Evolutionary conservation across 176 grass and related monocot species (phyloP), one percentile per base, ranked within the genome.

Genomic region (Triticum monococcum): DNA sequence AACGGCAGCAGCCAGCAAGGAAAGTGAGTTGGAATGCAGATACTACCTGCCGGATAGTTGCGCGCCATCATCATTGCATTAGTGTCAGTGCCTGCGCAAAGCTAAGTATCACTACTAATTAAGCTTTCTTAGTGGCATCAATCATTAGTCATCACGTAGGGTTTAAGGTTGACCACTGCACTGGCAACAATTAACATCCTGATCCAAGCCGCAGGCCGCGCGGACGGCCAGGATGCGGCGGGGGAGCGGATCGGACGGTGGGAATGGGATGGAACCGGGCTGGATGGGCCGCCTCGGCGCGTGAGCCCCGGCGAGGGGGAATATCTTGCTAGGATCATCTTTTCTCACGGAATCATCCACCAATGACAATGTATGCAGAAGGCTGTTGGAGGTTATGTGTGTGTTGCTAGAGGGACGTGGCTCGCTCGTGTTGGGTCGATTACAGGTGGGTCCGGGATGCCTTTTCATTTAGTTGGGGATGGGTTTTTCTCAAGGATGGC

Each of bases 281-380:
- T 1, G 56, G 75, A 73, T 83, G 67, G 89, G 57, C 84, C 85
- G 74, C 80, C 84, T 81, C 37, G 24, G 67, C 41, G 3, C 8
- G 72, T 72, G 79, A 79, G 73, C 73, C 84, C 73, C 22, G n/a
- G 2, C 64, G 31, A 3, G 8, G 3, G 3, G 41, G 45, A 84
- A 91, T 75, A 68, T 84, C 30, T 41, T 9, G 37, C 7, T 40
- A 32, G 85, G 74, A 84, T 87, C 80, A 37, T 37, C 72, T 23
- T 68, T 64, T 30, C 37, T 41, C 38, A 16, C 22, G 72, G 83
- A 86, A 90, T 90, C 89, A 10, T 10, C 40, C 40, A 72, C 72
- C 12, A 87, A 59, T 23, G 43, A 16, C 11, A 83, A 32, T 25
- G 72, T 30, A 38, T 37, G 20, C 40, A 2, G 40, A 3, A 43